Evolutionary conservation across 805 yeast genomes (phyloP), one percentile per base, ranked within the genome.

Genomic region (Kurtzmaniella fragi): DNA sequence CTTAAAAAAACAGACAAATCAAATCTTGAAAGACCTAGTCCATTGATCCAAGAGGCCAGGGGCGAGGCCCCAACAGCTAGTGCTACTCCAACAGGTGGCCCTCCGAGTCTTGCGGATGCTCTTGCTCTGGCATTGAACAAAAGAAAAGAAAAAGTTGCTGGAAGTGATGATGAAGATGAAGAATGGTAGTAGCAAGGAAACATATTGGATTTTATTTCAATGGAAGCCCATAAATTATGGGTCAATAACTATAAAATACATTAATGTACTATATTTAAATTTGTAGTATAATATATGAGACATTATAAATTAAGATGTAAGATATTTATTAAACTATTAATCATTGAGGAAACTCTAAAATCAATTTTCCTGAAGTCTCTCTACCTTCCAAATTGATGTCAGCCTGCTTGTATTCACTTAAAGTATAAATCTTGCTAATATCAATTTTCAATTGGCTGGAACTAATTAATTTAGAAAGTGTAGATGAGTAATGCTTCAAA

Each of bases 151-250:
- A 88, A 87, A 58, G 95, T 91, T 6, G 74, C 85, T 1, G 77
- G 72, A 14, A 80, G 88, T 48, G 95, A 88, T 46, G 93, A 84
- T 43, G 95, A 85, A 49, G 93, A 84, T 46, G 90, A 84, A 43
- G 95, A 87, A 20, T 20, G 25, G 25, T 20, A 20, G 8, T 20
- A 8, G 25, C 5, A 20, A 8, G 25, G 8, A 20, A 20, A 5
- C 8, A 5, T 20, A 5, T 20, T 20, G 8, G 25, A 20, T 20
- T 5, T 20, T 20, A 5, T 20, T 8, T 20, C 25, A 8, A 20
- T 20, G 5, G 25, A 8, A 20, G 8, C 8, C 25, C 5, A 5
- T 20, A 20, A 20, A 13, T 26, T 34, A 38, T 34, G 12, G 10
- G 12, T n/a, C 14, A 31, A 35, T 15, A 13, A 13, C 17, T 14